Base-by-base conservation (phyloP, 164 flowering plant genomes). In the Amborella trichopoda region DNA sequence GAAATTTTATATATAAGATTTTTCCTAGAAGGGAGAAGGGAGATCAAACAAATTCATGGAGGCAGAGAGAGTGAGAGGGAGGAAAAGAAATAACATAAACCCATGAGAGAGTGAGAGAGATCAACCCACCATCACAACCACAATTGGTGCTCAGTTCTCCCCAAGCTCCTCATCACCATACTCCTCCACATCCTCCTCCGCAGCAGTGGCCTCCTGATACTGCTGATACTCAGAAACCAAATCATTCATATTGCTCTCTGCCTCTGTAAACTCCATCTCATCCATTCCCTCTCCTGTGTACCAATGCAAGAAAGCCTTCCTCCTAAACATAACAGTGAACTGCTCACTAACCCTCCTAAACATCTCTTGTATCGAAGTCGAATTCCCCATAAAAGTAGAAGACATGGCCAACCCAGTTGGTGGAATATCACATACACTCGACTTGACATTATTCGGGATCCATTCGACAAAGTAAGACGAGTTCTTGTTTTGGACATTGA, bases 271-370 rank as follows among this genome's bases (percentile, higher is more conserved):
- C 61, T 78, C 84, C 84, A 78, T 78, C 56, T 78, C 84, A 48
- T 78, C 84, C 84, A 78, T 78, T 0, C 85, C 85, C 42, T 78
- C 85, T 3, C 75, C 85, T 0, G 85, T 78, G 44, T 78, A 78
- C 85, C 85, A 78, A 48, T 78, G 85, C 68, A 78, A 56, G 58
- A 78, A 78, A 3, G 85, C 85, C 70, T 78, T 76, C 38, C 83
- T 46, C 52, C 77, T 45, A 22, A 80, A 80, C 87, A 76, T 80
- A 26, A 66, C 83, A 2, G 82, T 74, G 49, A 76, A 80, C 61
- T 76, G 87, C 65, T 80, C 87, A 2, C 70, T 64, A 1, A 80
- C 81, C 0, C 78, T 59, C 50, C 78, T 26, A 30, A 77, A 80
- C 83, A 76, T 79, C 53, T 79, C 82, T 37, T 78, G 81, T 11